These are phyloP conservation scores for Ophiosphaerella herpotricha DNA, from an alignment of 2,329 filamentous ascomycete species.

Conservation along the genomic window DNA sequence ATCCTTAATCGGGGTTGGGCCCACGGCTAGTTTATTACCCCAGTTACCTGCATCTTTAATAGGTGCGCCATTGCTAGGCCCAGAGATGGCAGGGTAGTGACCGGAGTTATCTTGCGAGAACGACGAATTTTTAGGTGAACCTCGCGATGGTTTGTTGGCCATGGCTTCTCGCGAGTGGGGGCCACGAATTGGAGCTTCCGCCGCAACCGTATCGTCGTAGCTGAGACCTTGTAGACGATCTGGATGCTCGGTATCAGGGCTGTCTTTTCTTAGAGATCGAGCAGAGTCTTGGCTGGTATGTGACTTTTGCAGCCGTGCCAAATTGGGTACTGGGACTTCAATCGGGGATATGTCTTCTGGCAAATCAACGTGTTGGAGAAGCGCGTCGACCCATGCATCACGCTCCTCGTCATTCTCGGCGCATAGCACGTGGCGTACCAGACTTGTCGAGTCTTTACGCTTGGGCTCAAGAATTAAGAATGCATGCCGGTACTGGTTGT, in stretches of 20 bases:
- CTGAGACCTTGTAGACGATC: conserved; percentile 54
- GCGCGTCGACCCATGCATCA: conserved; percentile 89
- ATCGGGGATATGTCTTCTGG: conserved; percentile 51
- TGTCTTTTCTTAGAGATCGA: conserved; percentile 42
- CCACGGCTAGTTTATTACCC: conserved; percentile 68
- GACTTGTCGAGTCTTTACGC: conserved; percentile 86
- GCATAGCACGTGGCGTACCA: conserved; percentile 92
- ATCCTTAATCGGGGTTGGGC: conserved; percentile 69
- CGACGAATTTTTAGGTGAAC: conserved; percentile 43
- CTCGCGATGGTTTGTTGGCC: conserved; percentile 19
- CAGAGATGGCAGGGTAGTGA: conserved; percentile 68
- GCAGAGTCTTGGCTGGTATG: conserved; percentile 33
- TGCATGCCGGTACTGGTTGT: conserved; percentile 95
- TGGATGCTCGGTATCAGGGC: conserved; percentile 43
- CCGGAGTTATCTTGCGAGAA: conserved; percentile 34
- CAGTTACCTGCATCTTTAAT: conserved; percentile 84
- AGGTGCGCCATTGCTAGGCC: conserved; percentile 78
- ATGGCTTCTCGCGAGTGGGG: conserved; percentile 38
- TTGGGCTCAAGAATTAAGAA: conserved; percentile 96
- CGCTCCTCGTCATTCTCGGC: conserved; percentile 92
- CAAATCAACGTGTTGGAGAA: conserved; percentile 87
- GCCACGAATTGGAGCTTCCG: conserved; percentile 61
- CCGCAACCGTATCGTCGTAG: conserved; percentile 62
- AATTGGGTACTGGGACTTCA: conserved; percentile 51
- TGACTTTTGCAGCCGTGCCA: conserved; percentile 49